Evolutionary conservation across 192 early-diverging fungal genomes (phyloP), one percentile per base, ranked within the genome.

Genomic region (Coemansia sp.): DNA sequence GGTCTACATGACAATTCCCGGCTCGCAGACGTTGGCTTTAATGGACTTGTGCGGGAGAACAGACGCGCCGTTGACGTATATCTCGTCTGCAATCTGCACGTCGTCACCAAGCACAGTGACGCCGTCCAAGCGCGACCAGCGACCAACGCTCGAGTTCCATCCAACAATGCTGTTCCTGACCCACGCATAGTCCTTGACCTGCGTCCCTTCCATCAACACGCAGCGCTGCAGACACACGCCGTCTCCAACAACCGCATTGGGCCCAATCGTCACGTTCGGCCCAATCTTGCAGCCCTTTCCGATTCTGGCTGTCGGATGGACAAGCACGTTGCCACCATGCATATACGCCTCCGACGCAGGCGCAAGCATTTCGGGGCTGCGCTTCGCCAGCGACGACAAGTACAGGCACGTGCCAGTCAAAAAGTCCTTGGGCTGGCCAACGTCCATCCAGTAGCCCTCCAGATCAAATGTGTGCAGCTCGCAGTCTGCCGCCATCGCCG

Each of bases 391-490:
- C 64, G 92, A 91, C 23, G 87, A 76, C 55, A 99, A 88, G 78
- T 97, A 98, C 56, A 99, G 85, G 59, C 93, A 93, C 25, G 93
- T 94, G 26, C 97, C 97, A 4, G 90, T 94, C 71, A 99, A 84
- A 77, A 90, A 99, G 79, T 99, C 97, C 80, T 95, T 96, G 58
- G 97, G 97, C 79, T 99, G 97, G 37, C 97, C 97, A 62, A 99
- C 96, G 76, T 99, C 97, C 90, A 95, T 95, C 97, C 97, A 99
- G 88, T 92, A 98, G 66, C 95, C 95, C 43, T 93, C 90, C 53
- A 99, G 86, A 33, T 93, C 92, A 73, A 96, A 95, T 23, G 92
- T 87, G 85, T 97, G 94, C 52, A 99, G 87, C 79, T 96, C 87
- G 29, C 65, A 61, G 68, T 95, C 97, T 7, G 71, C 59, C 12